A percentile compares a stretch with the other conserved stretches of the same genome.
These are phyloP conservation scores for Penicillium sp. DNA, from an alignment of 2,329 filamentous ascomycete species.

Conservation along the genomic window DNA sequence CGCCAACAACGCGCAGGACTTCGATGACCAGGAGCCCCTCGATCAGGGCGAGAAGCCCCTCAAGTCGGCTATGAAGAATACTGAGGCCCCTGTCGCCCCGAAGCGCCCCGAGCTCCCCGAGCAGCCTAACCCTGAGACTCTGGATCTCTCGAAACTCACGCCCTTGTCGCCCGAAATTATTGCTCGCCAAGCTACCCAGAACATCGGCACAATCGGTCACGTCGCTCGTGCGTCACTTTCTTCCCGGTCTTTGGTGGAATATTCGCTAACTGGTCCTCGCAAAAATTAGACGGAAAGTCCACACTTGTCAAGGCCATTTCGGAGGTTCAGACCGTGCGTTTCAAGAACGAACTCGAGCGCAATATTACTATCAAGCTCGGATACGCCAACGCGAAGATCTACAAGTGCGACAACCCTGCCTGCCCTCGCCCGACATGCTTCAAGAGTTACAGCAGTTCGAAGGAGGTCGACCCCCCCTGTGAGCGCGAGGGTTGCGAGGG, in stretches of 20 bases:
- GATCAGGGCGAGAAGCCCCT: conserved; percentile 59
- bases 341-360: conserved; percentile 99
- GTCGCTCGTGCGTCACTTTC: conserved; percentile 62
- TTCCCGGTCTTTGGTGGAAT: neutral
- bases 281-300: conserved; percentile 69
- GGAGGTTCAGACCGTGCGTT: conserved; percentile 95
- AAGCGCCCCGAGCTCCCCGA: conserved; percentile 70
- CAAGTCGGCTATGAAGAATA: conserved; percentile 89
- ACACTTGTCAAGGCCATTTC: conserved; percentile 99
- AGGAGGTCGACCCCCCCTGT: conserved; percentile 94
- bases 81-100: conserved; percentile 54
- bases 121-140: conserved; percentile 86
- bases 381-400: conserved; percentile 99
- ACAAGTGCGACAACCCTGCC: conserved; percentile 90
- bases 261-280: neutral
- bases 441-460: conserved; percentile 96
- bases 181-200: conserved; percentile 95
- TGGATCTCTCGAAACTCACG: conserved; percentile 76
- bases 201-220: conserved; percentile 90
- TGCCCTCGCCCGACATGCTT: conserved; percentile 96
- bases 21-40: conserved; percentile 72
- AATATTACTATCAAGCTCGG: conserved; percentile 99
- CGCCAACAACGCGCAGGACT: conserved; percentile 58
- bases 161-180: conserved; percentile 96
- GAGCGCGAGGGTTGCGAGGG: conserved; percentile 89